phyloP scores from a whole-genome alignment of 2,329 filamentous ascomycete genomes.

The Sporothrix brunneoviolacea region DNA sequence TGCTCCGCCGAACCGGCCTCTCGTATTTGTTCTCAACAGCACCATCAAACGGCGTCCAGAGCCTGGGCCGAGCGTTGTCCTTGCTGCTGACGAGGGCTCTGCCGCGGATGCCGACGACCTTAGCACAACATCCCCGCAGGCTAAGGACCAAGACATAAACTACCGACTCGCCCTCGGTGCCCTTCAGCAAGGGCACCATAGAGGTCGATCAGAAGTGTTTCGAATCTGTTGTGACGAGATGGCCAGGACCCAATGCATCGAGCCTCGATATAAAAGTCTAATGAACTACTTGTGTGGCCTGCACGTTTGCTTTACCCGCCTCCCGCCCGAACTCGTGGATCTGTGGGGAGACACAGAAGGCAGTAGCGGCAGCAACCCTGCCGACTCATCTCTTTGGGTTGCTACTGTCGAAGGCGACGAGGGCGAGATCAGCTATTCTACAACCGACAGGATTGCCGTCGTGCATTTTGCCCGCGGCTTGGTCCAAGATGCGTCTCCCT shows the following conservation, averaged over 20 bases:
- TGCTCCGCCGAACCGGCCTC: neutral
- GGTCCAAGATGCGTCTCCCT: conserved; percentile 9
- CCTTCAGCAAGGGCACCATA: neutral
- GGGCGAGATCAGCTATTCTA: conserved; percentile 3
- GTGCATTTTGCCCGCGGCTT: conserved; percentile 4
- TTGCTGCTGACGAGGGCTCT: neutral
- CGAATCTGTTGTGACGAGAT: conserved; percentile 12
- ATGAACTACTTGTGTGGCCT: conserved; percentile 16
- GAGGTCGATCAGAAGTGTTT: neutral
- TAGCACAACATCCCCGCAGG: neutral
- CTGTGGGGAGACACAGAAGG: neutral
- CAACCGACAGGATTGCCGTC: conserved; percentile 1
- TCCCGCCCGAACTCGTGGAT: conserved; percentile 6
- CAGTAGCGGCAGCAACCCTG: neutral
- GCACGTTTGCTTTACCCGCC: conserved; percentile 13
- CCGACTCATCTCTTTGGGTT: conserved; percentile 11
- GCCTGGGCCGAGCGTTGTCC: neutral
- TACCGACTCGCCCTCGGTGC: conserved; percentile 4
- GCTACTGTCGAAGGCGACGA: conserved; percentile 14
- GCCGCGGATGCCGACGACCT: neutral
- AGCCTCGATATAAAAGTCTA: conserved; percentile 15
- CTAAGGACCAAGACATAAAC: neutral
- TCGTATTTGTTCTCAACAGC: conserved; percentile 16
- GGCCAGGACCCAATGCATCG: conserved; percentile 3
- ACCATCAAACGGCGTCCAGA: conserved; percentile 5